A percentile compares a stretch with the other conserved stretches of the same genome.
Conservation (phyloP, 345 rosid genomes). For the Tarenaya hassleriana region DNA sequence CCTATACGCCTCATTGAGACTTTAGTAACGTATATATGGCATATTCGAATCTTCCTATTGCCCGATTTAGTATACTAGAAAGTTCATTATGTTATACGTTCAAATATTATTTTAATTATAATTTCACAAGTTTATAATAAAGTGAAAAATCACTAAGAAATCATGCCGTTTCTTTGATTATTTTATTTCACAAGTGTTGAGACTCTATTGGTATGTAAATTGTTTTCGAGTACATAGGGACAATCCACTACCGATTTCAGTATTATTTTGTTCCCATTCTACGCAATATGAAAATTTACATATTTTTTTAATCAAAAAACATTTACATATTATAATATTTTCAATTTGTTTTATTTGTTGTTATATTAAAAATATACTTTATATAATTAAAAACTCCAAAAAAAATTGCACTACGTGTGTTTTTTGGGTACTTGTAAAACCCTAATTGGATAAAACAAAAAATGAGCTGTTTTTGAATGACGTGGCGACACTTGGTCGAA, state of each 20-base stretch:
- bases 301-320: too few relatives aligned
- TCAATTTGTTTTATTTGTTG: too few relatives aligned
- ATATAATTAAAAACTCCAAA: background rate
- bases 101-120: slow-evolving; percentile 19
- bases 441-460: slow-evolving; percentile 24
- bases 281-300: too few relatives aligned
- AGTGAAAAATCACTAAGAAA: slow-evolving; percentile 15
- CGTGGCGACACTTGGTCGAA: slow-evolving; percentile 23
- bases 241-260: slow-evolving; percentile 23
- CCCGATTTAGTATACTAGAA: slow-evolving; percentile 45
- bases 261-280: too few relatives aligned
- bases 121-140: slow-evolving; percentile 2
- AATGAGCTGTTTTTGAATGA: slow-evolving; percentile 27
- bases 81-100: slow-evolving; percentile 34
- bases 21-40: slow-evolving; percentile 24
- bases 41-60: slow-evolving; percentile 32
- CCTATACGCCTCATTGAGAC: slow-evolving; percentile 25
- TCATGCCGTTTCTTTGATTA: slow-evolving; percentile 16
- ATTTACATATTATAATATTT: too few relatives aligned
- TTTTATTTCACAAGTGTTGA: slow-evolving; percentile 24
- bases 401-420: too few relatives aligned
- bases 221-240: slow-evolving; percentile 19
- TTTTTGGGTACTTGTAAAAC: slow-evolving; percentile 24
- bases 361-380: background rate
- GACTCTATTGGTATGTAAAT: slow-evolving; percentile 16